These are phyloP conservation scores for Daldinia loculata DNA, from an alignment of 495 filamentous ascomycete genomes.

Conservation along the genomic window DNA sequence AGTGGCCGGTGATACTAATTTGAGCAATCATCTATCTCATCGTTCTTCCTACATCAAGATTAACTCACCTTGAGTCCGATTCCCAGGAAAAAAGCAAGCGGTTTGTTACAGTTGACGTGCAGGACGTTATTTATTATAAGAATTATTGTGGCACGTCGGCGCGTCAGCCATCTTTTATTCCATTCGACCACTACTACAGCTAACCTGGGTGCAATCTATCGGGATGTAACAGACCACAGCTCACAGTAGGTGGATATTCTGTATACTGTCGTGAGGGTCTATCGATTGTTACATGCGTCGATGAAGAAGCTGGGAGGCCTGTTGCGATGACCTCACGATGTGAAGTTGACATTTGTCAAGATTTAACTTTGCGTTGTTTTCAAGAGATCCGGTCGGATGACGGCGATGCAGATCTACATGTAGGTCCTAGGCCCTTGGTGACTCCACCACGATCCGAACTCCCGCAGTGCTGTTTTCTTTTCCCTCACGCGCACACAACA, in stretches of 20 bases:
- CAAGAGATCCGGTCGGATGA: constrained; percentile 29
- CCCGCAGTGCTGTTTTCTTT: constrained; percentile 11
- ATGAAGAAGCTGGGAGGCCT: constrained; percentile 12
- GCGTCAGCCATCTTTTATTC: constrained; percentile 27
- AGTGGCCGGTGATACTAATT: constrained; percentile 18
- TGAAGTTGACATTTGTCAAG: constrained; percentile 11
- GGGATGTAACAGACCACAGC: constrained; percentile 26
- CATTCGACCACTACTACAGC: constrained; percentile 25
- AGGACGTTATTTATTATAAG: constrained; percentile 13
- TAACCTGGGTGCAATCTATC: constrained; percentile 34
- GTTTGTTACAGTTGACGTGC: constrained; percentile 22
- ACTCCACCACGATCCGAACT: constrained; percentile 33
- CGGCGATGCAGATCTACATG: constrained; percentile 33
- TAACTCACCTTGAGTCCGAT: constrained; percentile 14
- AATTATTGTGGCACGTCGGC: constrained; percentile 20
- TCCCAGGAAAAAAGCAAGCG: constrained; percentile 10
- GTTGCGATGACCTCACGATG: constrained; percentile 31
- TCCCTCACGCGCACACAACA: not conserved
- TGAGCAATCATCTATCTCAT: constrained; percentile 27
- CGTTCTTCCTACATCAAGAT: constrained; percentile 20
- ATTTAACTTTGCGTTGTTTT: constrained; percentile 31
- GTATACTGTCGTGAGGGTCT: constrained; percentile 12
- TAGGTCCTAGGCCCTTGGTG: constrained; percentile 23
- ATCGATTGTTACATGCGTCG: constrained; percentile 8
- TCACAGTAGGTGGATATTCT: constrained; percentile 1